Conservation (phyloP, 1,284 basidiomycete genomes). For the Ganoderma leucocontextum region DNA sequence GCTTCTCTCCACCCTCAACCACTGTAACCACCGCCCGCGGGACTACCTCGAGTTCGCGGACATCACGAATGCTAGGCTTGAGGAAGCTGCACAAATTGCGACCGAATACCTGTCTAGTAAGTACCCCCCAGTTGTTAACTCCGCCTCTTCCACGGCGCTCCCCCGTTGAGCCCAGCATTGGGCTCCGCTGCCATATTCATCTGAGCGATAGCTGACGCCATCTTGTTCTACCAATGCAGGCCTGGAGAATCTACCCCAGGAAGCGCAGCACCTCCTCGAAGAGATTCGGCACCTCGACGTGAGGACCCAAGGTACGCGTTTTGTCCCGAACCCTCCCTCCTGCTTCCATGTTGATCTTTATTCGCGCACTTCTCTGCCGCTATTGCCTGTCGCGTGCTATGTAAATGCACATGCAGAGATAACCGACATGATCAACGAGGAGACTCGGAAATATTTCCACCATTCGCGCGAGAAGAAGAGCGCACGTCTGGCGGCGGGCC, state of each 20-base stretch:
- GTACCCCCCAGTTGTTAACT: neutral
- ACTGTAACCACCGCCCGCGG: neutral
- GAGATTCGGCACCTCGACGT: slow-evolving; percentile 73
- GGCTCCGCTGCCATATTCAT: neutral
- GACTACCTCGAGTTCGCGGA: no score
- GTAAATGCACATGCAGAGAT: slow-evolving; percentile 49
- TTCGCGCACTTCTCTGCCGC: neutral
- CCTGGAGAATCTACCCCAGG: slow-evolving; percentile 79
- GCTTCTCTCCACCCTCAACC: neutral
- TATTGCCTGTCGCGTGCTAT: no score
- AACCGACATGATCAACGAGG: slow-evolving; percentile 60
- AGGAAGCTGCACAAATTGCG: slow-evolving; percentile 75
- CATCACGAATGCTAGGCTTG: slow-evolving; percentile 50
- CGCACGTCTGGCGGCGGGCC: no score
- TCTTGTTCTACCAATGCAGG: slow-evolving; percentile 46
- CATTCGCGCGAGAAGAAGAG: slow-evolving; percentile 46
- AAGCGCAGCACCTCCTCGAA: slow-evolving; percentile 74
- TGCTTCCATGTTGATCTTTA: neutral
- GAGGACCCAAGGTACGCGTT: slow-evolving; percentile 55
- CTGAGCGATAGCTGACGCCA: neutral
- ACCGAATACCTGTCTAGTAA: slow-evolving; percentile 74
- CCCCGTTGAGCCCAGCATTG: neutral
- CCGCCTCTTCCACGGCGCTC: neutral
- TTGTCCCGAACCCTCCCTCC: neutral
- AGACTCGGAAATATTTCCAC: slow-evolving; percentile 60